These are phyloP conservation scores for Prunus yedoensis DNA, from an alignment of 331 rosid genomes.

Conservation along the genomic window DNA sequence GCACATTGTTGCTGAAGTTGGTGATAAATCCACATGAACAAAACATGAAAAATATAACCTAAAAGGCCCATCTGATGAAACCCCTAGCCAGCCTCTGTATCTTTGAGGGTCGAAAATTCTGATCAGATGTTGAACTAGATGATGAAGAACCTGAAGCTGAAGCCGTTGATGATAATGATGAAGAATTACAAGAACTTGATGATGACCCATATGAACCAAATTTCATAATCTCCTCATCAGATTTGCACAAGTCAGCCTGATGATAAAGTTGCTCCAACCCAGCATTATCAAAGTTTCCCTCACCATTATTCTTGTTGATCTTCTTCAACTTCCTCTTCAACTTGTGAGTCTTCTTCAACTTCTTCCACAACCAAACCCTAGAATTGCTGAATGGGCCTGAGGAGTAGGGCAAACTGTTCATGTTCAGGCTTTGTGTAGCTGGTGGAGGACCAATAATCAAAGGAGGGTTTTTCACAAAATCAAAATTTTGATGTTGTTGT, in stretches of 20 bases:
- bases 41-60: background rate
- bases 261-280: background rate
- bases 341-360: constrained; percentile 7
- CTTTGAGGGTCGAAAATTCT: background rate
- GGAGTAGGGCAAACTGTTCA: background rate
- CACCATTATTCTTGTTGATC: background rate
- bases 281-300: background rate
- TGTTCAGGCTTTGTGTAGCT: background rate
- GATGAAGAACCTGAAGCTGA: constrained; percentile 2
- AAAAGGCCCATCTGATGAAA: constrained; percentile 8
- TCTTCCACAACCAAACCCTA: constrained; percentile 27
- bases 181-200: background rate
- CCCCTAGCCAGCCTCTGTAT: constrained; percentile 5
- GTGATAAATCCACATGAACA: background rate
- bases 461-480: background rate
- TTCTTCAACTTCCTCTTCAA: background rate
- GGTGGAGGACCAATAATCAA: constrained; percentile 10
- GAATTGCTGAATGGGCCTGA: background rate
- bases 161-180: background rate
- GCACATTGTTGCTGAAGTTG: background rate
- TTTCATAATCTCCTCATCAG: background rate
- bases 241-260: background rate
- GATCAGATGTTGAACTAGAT: background rate
- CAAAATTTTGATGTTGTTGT: background rate
- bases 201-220: background rate